Conservation (phyloP, 1,139 yeast genomes). For the Saccharomyces hybrid region DNA sequence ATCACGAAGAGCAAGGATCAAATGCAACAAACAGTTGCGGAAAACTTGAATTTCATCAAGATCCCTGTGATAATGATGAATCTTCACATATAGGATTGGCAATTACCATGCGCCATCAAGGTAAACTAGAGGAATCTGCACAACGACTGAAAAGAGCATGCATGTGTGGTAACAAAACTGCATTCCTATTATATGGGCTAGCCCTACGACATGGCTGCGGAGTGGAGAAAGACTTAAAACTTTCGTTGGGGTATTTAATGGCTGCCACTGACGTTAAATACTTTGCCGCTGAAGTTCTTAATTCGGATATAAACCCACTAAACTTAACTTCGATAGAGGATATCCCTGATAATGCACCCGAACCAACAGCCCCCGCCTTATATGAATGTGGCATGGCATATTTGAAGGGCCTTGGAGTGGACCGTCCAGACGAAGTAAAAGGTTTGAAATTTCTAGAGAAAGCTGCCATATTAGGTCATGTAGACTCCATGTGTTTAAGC, state of each 20-base stretch:
- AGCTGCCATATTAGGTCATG: conserved; percentile 64
- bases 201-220: conserved; percentile 70
- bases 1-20: neutral
- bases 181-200: conserved; percentile 65
- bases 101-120: conserved; percentile 46
- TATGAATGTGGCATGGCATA: conserved; percentile 59
- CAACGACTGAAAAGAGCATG: conserved; percentile 47
- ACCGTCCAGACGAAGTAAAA: conserved; percentile 43
- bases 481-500: conserved; percentile 62
- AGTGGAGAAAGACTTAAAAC: conserved; percentile 48
- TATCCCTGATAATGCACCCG: conserved; percentile 26
- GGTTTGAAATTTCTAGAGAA: conserved; percentile 58
- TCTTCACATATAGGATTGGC: conserved; percentile 35
- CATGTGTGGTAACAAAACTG: conserved; percentile 48
- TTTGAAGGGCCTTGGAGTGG: conserved; percentile 53
- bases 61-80: conserved; percentile 7
- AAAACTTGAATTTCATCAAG: neutral
- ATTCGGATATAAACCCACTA: conserved; percentile 32
- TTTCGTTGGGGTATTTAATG: conserved; percentile 57
- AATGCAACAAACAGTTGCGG: neutral
- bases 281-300: conserved; percentile 22
- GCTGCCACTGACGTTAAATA: conserved; percentile 37
- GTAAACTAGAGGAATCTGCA: conserved; percentile 62
- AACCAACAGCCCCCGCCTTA: conserved; percentile 37
- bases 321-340: conserved; percentile 17